Evolutionary conservation across 148 eudicot genomes (phyloP).

Genomic region (Chenopodium suecicum): DNA sequence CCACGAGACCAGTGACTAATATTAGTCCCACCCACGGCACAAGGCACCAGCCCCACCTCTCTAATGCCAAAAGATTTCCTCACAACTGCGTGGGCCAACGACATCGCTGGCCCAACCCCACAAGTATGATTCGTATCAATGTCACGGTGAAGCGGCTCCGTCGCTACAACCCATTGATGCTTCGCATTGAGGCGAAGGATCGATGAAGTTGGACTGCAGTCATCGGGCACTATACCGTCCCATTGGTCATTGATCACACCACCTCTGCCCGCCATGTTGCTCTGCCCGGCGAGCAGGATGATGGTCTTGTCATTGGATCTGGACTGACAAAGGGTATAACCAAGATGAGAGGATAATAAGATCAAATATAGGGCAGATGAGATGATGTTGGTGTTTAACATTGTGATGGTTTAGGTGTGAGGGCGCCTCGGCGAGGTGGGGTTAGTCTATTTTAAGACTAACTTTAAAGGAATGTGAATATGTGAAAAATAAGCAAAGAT

Average conservation of each 20-base stretch:
- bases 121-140: slow-evolving; percentile 48
- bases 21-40: slow-evolving; percentile 70
- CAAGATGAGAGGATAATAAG: slow-evolving; percentile 9
- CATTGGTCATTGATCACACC: slow-evolving; percentile 53
- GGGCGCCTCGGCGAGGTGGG: background rate
- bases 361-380: slow-evolving; percentile 6
- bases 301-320: slow-evolving; percentile 30
- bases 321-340: background rate
- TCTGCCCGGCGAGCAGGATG: slow-evolving; percentile 74
- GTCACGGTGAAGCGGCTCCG: slow-evolving; percentile 61
- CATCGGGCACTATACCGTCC: slow-evolving; percentile 48
- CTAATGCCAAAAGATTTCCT: slow-evolving; percentile 25
- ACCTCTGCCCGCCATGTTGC: slow-evolving; percentile 91
- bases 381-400: background rate
- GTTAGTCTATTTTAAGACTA: background rate
- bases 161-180: slow-evolving; percentile 49
- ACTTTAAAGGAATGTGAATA: background rate
- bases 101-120: slow-evolving; percentile 74
- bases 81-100: slow-evolving; percentile 46
- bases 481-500: background rate
- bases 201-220: slow-evolving; percentile 29
- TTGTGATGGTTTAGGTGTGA: background rate
- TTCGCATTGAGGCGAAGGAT: slow-evolving; percentile 43
- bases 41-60: slow-evolving; percentile 66
- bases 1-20: slow-evolving; percentile 63